Evolutionary conservation across 83 land plant genomes (phyloP), one percentile per base, ranked within the genome.

Genomic region (Thuja plicata): DNA sequence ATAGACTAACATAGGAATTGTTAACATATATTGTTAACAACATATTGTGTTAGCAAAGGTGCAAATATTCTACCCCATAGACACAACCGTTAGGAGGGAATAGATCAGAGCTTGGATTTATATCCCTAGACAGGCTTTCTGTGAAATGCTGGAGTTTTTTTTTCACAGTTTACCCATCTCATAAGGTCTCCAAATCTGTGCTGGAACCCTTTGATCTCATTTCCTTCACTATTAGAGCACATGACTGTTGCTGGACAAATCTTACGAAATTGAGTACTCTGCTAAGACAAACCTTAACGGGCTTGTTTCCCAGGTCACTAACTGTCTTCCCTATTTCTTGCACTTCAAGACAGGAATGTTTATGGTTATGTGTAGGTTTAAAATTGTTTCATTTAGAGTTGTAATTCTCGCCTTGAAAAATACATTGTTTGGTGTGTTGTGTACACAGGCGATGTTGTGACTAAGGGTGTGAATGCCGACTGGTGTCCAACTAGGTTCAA

Each of bases 381-480:
- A 7, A 13, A 27, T 54, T 35, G 32, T 82, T 52, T 45, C 57
- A n/a, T n/a, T n/a, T n/a, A n/a, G n/a, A n/a, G n/a, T n/a, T n/a
- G n/a, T n/a, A 41, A 85, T 81, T 21, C 83, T 2, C 45, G 83
- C 24, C 83, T 40, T 37, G 45, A 1, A 4, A 79, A 93, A 87
- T 93, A 91, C 91, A 93, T 93, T 93, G 92, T 93, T 30, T 93
- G 93, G 82, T 93, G 94, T 82, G 81, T 92, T 81, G 92, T 93
- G 93, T 93, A 90, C 91, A 87, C 92, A 12, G 93, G 94, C 54
- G 94, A 93, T 82, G 94, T 93, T 40, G 94, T 93, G 27, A 93
- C 93, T n/a, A 43, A 82, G 30, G 85, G 21, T 82, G 50, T 82
- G 21, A 82, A 82, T 45, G 85, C 85, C 16, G 43, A 41, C 43